These are phyloP conservation scores for Nephelium lappaceum DNA, from an alignment of 345 rosid species.

Conservation along the genomic window DNA sequence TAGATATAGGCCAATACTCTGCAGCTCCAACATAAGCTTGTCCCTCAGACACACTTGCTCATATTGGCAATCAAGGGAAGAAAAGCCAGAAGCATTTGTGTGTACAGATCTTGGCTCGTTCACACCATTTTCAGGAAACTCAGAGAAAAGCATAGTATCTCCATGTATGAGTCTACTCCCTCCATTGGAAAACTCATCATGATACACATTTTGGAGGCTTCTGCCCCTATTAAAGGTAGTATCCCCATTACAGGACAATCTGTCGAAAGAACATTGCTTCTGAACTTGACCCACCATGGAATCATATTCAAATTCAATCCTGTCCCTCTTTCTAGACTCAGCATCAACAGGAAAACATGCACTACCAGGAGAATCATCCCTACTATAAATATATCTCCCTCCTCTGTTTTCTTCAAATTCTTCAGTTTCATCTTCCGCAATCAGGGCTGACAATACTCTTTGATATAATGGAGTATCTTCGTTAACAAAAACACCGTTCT, in stretches of 20 bases:
- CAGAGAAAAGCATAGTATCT: constrained; percentile 22
- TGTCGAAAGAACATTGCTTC: constrained; percentile 26
- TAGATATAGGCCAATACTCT: constrained; percentile 48
- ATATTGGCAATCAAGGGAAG: constrained; percentile 38
- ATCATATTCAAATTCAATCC: constrained; percentile 32
- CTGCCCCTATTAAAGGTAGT: constrained; percentile 12
- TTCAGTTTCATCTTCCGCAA: constrained; percentile 50
- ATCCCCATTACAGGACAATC: constrained; percentile 35
- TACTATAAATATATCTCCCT: constrained; percentile 30
- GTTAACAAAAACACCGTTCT: constrained; percentile 19
- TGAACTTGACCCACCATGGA: constrained; percentile 29
- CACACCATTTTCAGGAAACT: constrained; percentile 20
- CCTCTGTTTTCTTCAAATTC: constrained; percentile 38
- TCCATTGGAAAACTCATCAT: constrained; percentile 28
- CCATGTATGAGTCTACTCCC: constrained; percentile 22
- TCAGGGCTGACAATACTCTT: constrained; percentile 59
- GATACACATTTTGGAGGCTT: constrained; percentile 15
- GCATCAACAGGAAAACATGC: constrained; percentile 17
- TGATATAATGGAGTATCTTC: constrained; percentile 50
- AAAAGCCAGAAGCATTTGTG: constrained; percentile 16
- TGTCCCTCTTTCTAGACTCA: constrained; percentile 33
- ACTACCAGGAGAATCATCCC: constrained; percentile 29
- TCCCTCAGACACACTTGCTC: constrained; percentile 42
- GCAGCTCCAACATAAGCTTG: constrained; percentile 52
- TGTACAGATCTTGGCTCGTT: constrained; percentile 21